Percentiles rank a stretch among this genome's conserved stretches.
phyloP scores from a whole-genome alignment of 257 asterid species.

The Cruciata laevipes region DNA sequence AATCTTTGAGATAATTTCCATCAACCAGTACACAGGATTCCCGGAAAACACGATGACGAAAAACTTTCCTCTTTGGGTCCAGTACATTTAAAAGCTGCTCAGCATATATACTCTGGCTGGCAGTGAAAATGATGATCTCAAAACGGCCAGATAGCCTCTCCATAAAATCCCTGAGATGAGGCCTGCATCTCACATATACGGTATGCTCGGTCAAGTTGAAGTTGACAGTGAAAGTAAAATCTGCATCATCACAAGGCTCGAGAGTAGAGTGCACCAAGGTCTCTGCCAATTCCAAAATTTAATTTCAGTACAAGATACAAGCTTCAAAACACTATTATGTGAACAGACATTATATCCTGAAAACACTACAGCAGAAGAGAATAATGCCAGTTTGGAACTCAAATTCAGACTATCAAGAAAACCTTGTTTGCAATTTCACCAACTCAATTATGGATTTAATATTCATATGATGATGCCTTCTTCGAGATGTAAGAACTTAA shows the following conservation, averaged over 20 bases:
- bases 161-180: constrained; percentile 74
- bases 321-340: neutral
- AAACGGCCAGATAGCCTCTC: constrained; percentile 67
- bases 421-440: neutral
- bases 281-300: constrained; percentile 54
- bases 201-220: constrained; percentile 70
- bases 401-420: neutral
- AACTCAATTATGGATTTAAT: neutral
- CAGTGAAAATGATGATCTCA: constrained; percentile 90
- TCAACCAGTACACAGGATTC: constrained; percentile 87
- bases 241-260: constrained; percentile 79
- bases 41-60: constrained; percentile 92
- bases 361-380: neutral
- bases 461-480: neutral
- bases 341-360: too few species aligned
- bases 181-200: constrained; percentile 83
- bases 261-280: constrained; percentile 98
- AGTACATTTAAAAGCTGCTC: constrained; percentile 82
- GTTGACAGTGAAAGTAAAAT: constrained; percentile 81
- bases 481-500: neutral
- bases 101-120: constrained; percentile 97
- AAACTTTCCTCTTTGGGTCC: constrained; percentile 84
- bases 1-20: constrained; percentile 91
- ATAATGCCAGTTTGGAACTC: neutral
- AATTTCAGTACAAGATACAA: neutral